Evolutionary conservation across 495 filamentous ascomycete genomes (phyloP).

Genomic region (Ascodesmis nigricans): DNA sequence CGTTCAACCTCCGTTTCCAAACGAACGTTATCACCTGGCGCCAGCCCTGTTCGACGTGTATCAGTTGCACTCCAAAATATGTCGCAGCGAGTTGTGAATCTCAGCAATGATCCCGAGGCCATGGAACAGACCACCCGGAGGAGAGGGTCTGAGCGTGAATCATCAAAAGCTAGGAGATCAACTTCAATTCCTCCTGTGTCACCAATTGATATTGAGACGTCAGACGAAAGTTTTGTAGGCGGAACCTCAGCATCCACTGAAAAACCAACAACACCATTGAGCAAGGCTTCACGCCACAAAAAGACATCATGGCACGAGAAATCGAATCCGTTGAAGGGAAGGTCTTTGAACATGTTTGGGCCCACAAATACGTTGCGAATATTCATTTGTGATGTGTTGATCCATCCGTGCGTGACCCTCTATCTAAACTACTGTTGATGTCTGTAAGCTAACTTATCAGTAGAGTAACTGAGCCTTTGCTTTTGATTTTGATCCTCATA

Average conservation of each 20-base stretch:
- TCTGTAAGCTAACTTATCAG: constrained; percentile 5
- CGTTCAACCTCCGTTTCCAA: constrained; percentile 45
- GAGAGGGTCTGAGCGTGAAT: too few relatives aligned
- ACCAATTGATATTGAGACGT: constrained; percentile 30
- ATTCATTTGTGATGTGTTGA: constrained; percentile 64
- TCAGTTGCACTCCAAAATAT: constrained; percentile 78
- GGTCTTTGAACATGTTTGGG: constrained; percentile 62
- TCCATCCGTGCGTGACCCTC: constrained; percentile 36
- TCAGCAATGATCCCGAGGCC: constrained; percentile 62
- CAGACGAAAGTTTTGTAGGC: constrained; percentile 26
- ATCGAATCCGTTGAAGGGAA: constrained; percentile 70
- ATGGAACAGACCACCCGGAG: constrained; percentile 56
- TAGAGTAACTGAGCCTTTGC: constrained; percentile 53
- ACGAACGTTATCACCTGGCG: constrained; percentile 30
- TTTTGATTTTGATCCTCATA: constrained; percentile 66
- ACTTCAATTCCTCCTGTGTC: constrained; percentile 40
- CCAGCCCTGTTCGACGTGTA: constrained; percentile 53
- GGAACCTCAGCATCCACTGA: constrained; percentile 30
- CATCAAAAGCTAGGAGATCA: too few relatives aligned
- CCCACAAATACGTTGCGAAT: constrained; percentile 53
- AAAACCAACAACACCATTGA: constrained; percentile 25
- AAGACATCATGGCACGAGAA: constrained; percentile 26
- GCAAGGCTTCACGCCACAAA: constrained; percentile 14
- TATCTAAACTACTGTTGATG: neutral
- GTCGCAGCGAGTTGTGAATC: constrained; percentile 91